phyloP scores from a whole-genome alignment of 2,329 filamentous ascomycete genomes.

The Stachybotrys elegans region DNA sequence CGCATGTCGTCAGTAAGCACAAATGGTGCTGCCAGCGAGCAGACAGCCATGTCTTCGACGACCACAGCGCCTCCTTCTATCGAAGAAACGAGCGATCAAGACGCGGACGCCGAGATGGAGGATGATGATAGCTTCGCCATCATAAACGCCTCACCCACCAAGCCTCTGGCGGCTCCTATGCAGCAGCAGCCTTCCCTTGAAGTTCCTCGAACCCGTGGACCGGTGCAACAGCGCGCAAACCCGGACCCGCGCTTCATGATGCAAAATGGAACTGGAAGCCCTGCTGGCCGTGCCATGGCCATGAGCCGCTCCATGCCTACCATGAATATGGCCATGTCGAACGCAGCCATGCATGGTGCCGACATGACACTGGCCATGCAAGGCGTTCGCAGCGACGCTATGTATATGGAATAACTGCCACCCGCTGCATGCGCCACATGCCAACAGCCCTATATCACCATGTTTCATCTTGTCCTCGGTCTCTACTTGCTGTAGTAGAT shows the following conservation, averaged over 20 bases:
- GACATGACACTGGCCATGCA: conserved; percentile 43
- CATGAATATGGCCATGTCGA: conserved; percentile 37
- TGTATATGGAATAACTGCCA: conserved; percentile 45
- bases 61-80: conserved; percentile 33
- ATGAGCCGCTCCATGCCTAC: conserved; percentile 42
- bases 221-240: conserved; percentile 26
- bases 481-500: too few species aligned
- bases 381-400: conserved; percentile 39
- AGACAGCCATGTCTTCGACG: conserved; percentile 22
- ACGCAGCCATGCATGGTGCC: conserved; percentile 31
- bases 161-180: conserved; percentile 28
- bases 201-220: conserved; percentile 34
- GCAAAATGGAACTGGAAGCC: conserved; percentile 32
- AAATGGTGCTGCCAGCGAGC: conserved; percentile 27
- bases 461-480: too few species aligned
- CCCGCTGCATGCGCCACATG: too few species aligned
- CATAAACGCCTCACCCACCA: conserved; percentile 36
- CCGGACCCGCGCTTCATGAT: conserved; percentile 37
- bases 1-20: conserved; percentile 29
- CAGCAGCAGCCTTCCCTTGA: conserved; percentile 38
- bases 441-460: too few species aligned
- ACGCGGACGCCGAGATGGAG: conserved; percentile 49
- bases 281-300: conserved; percentile 30
- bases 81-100: conserved; percentile 42
- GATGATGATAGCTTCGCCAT: conserved; percentile 52